These are phyloP conservation scores for Zymoseptoria tritici DNA, from an alignment of 2,329 filamentous ascomycete species.

Conservation along the genomic window DNA sequence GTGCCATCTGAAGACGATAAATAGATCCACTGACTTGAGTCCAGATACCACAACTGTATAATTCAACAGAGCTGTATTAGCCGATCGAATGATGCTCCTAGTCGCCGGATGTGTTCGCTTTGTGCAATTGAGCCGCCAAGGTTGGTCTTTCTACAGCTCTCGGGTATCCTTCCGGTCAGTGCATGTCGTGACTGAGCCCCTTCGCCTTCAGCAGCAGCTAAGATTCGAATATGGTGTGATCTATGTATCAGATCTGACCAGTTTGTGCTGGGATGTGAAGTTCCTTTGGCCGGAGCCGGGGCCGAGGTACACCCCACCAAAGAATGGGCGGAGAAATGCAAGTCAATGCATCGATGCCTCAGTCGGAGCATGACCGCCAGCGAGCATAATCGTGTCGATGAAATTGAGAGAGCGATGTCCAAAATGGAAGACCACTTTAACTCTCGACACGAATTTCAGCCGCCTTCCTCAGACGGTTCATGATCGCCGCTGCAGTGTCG, in stretches of 20 bases:
- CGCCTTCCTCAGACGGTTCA: slow-evolving; percentile 46
- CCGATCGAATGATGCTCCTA: background rate
- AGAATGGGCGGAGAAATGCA: background rate
- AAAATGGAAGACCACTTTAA: background rate
- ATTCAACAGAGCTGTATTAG: background rate
- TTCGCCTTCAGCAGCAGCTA: background rate
- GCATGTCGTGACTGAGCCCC: background rate
- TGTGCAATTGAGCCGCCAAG: background rate
- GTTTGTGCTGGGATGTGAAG: background rate
- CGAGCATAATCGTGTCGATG: background rate
- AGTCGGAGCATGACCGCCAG: background rate
- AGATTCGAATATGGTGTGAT: background rate
- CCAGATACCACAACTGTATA: background rate
- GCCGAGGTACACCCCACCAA: background rate
- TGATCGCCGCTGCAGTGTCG: slow-evolving; percentile 67
- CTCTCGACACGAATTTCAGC: slow-evolving; percentile 32
- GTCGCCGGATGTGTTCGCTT: background rate
- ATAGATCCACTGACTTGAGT: background rate
- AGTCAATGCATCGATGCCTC: background rate
- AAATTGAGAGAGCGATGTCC: background rate
- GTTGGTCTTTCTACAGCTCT: too few species aligned
- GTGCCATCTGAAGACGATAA: background rate
- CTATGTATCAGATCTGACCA: background rate
- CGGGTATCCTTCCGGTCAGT: background rate
- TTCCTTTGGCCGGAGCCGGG: background rate